A percentile compares a stretch with the other conserved stretches of the same genome.
These are phyloP conservation scores for Globisporangium camurandrum DNA, from an alignment of 352 stramenopile genomes.

Conservation along the genomic window DNA sequence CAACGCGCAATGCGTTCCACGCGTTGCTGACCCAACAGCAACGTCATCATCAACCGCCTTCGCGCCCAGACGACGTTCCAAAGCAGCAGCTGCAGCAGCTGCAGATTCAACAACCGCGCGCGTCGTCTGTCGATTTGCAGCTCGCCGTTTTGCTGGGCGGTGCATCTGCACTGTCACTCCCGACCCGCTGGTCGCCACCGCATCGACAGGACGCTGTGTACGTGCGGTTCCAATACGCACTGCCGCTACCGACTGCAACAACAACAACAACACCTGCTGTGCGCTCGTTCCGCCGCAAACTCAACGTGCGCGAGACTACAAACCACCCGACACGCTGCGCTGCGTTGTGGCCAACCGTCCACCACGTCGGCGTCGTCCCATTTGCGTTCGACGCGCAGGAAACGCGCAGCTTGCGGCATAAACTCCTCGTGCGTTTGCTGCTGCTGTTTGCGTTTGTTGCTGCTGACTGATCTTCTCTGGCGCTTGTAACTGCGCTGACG, in stretches of 20 bases:
- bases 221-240: slow-evolving; percentile 9
- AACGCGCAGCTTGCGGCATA: slow-evolving; percentile 14
- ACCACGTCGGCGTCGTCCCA: slow-evolving; percentile 24
- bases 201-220: not conserved
- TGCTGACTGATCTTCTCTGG: no score
- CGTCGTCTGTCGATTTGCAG: not conserved
- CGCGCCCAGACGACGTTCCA: not conserved
- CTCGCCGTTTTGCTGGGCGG: slow-evolving; percentile 13
- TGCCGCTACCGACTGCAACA: slow-evolving; percentile 1
- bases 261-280: slow-evolving; percentile 1
- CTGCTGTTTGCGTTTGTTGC: not conserved
- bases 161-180: not conserved
- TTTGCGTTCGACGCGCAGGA: slow-evolving; percentile 14
- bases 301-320: slow-evolving; percentile 9
- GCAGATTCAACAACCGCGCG: not conserved
- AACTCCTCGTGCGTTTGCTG: slow-evolving; percentile 23
- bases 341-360: not conserved
- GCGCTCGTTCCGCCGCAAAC: slow-evolving; percentile 21
- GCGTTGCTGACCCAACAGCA: not conserved
- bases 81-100: not conserved
- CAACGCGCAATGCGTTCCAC: not conserved
- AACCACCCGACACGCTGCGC: no score
- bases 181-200: not conserved
- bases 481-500: not conserved
- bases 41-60: no score